Evolutionary conservation across 2,329 filamentous ascomycete genomes (phyloP).

Genomic region (Hymenoscyphus scutula): DNA sequence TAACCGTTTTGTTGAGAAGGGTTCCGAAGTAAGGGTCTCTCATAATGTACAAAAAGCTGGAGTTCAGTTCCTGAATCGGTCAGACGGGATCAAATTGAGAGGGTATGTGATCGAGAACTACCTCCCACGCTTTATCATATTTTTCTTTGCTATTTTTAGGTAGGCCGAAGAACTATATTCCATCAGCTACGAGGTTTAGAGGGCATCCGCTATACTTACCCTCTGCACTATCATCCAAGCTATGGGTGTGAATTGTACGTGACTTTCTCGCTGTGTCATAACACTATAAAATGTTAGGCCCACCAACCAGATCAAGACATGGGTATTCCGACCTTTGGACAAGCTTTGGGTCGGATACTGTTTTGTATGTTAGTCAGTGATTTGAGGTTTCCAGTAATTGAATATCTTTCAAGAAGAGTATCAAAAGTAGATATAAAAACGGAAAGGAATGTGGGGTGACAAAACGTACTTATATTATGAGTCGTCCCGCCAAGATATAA

Average conservation of each 20-base stretch:
- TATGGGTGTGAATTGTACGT: conserved; percentile 23
- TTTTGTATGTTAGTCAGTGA: conserved; percentile 2
- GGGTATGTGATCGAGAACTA: conserved; percentile 13
- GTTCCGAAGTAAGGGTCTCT: conserved; percentile 46
- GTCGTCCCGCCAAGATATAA: conserved; percentile 29
- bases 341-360: conserved; percentile 29
- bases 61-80: conserved; percentile 35
- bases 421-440: background rate
- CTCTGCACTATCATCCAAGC: conserved; percentile 23
- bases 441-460: background rate
- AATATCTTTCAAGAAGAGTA: background rate
- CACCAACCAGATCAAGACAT: background rate
- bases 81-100: conserved; percentile 41
- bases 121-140: conserved; percentile 30
- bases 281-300: conserved; percentile 23
- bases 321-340: conserved; percentile 22
- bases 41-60: conserved; percentile 41
- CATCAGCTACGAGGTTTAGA: background rate
- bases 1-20: conserved; percentile 39
- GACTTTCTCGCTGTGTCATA: conserved; percentile 29
- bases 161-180: conserved; percentile 33
- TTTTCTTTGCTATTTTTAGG: conserved; percentile 27
- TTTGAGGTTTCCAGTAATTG: background rate
- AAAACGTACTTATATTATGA: conserved; percentile 30
- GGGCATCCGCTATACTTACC: conserved; percentile 15